phyloP scores from a whole-genome alignment of 495 filamentous ascomycete genomes.

The Penicillium angulare region DNA sequence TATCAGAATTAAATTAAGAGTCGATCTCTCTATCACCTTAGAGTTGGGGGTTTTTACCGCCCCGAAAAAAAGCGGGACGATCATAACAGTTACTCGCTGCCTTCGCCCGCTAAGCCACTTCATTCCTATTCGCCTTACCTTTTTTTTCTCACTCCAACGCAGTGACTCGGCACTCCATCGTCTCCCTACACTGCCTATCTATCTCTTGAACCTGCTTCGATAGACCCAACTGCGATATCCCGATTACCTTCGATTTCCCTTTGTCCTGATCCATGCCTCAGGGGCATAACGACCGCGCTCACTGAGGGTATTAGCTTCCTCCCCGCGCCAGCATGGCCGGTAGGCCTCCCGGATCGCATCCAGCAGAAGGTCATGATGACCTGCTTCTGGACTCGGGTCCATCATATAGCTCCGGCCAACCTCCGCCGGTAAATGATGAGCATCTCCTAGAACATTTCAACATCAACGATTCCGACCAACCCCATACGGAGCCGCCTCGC shows the following conservation, averaged over 20 bases:
- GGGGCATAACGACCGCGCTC: constrained; percentile 30
- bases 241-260: constrained; percentile 1
- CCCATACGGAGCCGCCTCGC: constrained; percentile 51
- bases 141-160: constrained; percentile 10
- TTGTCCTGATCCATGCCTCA: constrained; percentile 44
- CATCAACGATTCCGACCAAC: constrained; percentile 60
- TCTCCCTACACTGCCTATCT: not conserved
- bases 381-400: constrained; percentile 69
- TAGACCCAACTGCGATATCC: constrained; percentile 2
- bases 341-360: constrained; percentile 62
- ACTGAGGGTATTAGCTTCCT: constrained; percentile 42
- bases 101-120: constrained; percentile 30
- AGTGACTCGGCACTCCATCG: not conserved
- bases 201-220: not conserved
- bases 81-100: constrained; percentile 21
- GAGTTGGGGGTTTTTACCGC: constrained; percentile 18
- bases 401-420: constrained; percentile 68
- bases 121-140: constrained; percentile 7
- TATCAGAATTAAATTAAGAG: too few relatives aligned
- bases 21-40: not conserved
- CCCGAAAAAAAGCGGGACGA: constrained; percentile 26
- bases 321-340: constrained; percentile 53
- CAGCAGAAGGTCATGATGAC: constrained; percentile 59
- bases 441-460: constrained; percentile 68
- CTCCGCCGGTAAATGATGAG: constrained; percentile 73